phyloP scores from a whole-genome alignment of 2,329 filamentous ascomycete genomes.

The Sarocladium brachiariae region DNA sequence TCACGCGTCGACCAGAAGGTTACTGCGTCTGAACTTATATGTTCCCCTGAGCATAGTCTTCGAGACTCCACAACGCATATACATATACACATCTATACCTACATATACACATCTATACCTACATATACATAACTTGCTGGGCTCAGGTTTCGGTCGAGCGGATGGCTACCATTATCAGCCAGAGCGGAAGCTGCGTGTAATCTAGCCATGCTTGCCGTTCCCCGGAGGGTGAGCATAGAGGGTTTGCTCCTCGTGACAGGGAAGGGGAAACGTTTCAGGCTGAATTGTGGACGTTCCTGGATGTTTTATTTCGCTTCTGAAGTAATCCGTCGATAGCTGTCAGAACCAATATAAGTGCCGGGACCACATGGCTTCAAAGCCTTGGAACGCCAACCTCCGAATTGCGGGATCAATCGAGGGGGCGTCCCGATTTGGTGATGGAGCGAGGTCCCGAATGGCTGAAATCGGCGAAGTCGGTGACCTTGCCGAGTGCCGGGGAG shows the following conservation, averaged over 20 bases:
- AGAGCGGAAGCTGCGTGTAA: neutral
- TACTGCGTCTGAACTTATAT: too few relatives aligned
- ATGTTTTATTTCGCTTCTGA: too few relatives aligned
- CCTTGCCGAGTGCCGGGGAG: conserved; percentile 1
- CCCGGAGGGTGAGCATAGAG: too few relatives aligned
- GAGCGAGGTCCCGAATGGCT: neutral
- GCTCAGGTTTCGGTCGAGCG: conserved; percentile 4
- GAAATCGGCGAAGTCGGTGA: conserved; percentile 2
- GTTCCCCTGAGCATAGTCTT: too few relatives aligned
- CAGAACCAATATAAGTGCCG: neutral
- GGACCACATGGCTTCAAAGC: neutral
- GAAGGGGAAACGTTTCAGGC: neutral
- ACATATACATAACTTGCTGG: too few relatives aligned
- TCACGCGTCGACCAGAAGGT: too few relatives aligned
- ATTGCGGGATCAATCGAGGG: neutral
- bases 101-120: too few relatives aligned
- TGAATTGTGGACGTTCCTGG: neutral
- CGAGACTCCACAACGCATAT: too few relatives aligned
- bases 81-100: too few relatives aligned
- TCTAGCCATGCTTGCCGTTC: too few relatives aligned
- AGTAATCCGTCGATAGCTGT: neutral
- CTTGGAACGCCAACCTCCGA: neutral
- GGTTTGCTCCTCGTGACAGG: too few relatives aligned
- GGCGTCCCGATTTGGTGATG: conserved; percentile 5
- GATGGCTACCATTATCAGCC: neutral